Conservation (phyloP, 1,139 yeast species). For the Saccharomyces pastorianus region DNA sequence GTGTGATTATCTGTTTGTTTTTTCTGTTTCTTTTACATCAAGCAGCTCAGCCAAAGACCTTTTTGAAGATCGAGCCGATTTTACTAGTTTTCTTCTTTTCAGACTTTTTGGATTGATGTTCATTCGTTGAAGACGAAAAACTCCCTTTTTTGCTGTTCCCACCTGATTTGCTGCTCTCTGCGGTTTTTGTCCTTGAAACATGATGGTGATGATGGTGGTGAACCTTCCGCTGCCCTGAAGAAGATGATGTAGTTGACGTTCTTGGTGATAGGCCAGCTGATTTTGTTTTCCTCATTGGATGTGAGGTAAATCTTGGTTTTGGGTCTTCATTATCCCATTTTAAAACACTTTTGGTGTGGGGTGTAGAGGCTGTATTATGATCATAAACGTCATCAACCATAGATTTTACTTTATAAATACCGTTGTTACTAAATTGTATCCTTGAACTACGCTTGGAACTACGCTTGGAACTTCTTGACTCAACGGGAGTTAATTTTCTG, state of each 20-base stretch:
- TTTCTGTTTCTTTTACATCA: not conserved
- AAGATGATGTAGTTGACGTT: not conserved
- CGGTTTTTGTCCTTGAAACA: slow-evolving; percentile 2
- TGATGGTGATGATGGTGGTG: not conserved
- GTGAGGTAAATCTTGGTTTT: not conserved
- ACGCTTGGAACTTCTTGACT: slow-evolving; percentile 22
- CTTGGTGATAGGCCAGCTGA: slow-evolving; percentile 9
- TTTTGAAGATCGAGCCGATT: slow-evolving; percentile 20
- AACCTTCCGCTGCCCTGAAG: not conserved
- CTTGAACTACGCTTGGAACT: slow-evolving; percentile 28
- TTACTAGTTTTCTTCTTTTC: slow-evolving; percentile 12
- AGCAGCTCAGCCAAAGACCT: slow-evolving; percentile 11
- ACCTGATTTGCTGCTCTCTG: slow-evolving; percentile 1
- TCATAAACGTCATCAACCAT: slow-evolving; percentile 21
- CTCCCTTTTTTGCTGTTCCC: slow-evolving; percentile 1
- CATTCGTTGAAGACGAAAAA: slow-evolving; percentile 2
- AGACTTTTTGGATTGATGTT: slow-evolving; percentile 2
- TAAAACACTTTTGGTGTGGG: not conserved
- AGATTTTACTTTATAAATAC: slow-evolving; percentile 33
- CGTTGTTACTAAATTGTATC: slow-evolving; percentile 20
- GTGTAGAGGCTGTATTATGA: not conserved
- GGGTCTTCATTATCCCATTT: not conserved
- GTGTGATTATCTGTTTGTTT: not conserved
- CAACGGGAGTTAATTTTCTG: slow-evolving; percentile 11
- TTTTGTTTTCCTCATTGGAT: slow-evolving; percentile 17